Conservation (phyloP, 164 flowering plant genomes). For the Hamamelis virginiana region DNA sequence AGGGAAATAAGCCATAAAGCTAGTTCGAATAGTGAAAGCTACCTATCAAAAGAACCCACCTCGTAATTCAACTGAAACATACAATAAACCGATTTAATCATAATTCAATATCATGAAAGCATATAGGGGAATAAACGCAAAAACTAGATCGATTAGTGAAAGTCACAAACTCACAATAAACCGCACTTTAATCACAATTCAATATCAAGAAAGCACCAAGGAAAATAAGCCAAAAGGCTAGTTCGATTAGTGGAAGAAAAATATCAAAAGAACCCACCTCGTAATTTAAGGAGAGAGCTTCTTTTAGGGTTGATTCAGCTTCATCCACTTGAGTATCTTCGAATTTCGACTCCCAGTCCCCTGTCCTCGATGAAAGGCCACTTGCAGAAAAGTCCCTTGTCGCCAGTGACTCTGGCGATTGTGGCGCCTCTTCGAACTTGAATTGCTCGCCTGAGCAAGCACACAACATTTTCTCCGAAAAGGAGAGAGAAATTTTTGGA, state of each 20-base stretch:
- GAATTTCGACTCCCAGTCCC: conserved; percentile 79
- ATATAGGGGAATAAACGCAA: too few relatives aligned
- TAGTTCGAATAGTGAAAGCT: too few relatives aligned
- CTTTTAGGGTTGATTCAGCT: conserved; percentile 90
- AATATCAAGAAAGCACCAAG: conserved; percentile 6
- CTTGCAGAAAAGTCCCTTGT: conserved; percentile 92
- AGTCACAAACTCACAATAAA: conserved; percentile 9
- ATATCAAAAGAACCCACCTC: conserved; percentile 52
- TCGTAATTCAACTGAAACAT: too few relatives aligned
- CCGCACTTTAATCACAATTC: conserved; percentile 3
- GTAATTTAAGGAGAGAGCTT: conserved; percentile 90
- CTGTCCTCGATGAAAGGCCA: conserved; percentile 75
- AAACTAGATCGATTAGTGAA: too few relatives aligned
- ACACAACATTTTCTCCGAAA: conserved; percentile 69
- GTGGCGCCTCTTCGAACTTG: conserved; percentile 85
- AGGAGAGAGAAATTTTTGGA: conserved; percentile 1
- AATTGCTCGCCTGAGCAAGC: conserved; percentile 99
- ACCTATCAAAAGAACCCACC: too few relatives aligned
- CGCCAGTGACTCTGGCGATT: conserved; percentile 89
- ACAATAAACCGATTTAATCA: too few relatives aligned
- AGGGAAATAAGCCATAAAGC: too few relatives aligned
- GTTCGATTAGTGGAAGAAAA: background rate
- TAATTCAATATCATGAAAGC: too few relatives aligned
- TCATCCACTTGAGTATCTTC: conserved; percentile 94
- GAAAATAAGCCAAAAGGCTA: background rate